Percentiles rank a stretch among this genome's conserved stretches.
phyloP scores from a whole-genome alignment of 352 stramenopile genomes.

The Globisporangium uncinulatum region DNA sequence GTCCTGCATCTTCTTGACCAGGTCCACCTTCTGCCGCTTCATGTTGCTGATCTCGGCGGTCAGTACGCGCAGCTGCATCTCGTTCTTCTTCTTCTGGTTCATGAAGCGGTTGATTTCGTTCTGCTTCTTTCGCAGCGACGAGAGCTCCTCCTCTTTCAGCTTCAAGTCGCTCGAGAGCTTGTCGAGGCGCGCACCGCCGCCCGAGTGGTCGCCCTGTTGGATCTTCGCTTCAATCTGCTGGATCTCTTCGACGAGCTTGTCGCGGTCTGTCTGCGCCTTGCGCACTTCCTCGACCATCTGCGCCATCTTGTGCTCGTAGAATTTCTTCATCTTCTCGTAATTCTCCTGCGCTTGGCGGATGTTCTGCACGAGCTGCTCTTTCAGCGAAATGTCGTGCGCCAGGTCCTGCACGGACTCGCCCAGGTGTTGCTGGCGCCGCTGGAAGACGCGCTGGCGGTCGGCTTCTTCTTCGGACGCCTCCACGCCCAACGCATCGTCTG shows the following conservation, averaged over 20 bases:
- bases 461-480: constrained; percentile 59
- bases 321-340: constrained; percentile 76
- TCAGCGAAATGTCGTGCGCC: constrained; percentile 79
- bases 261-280: constrained; percentile 51
- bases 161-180: constrained; percentile 77
- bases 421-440: constrained; percentile 71
- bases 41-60: constrained; percentile 81
- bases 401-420: constrained; percentile 78
- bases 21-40: constrained; percentile 87
- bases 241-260: constrained; percentile 75
- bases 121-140: constrained; percentile 71
- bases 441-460: constrained; percentile 77
- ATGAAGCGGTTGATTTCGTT: constrained; percentile 80
- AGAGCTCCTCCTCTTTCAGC: constrained; percentile 71
- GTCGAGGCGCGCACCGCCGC: constrained; percentile 43
- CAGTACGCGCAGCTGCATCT: constrained; percentile 76
- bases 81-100: constrained; percentile 83
- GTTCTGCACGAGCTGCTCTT: constrained; percentile 80
- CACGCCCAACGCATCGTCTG: constrained; percentile 23
- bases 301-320: constrained; percentile 81
- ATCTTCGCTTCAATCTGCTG: constrained; percentile 65
- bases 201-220: constrained; percentile 43
- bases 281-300: constrained; percentile 78
- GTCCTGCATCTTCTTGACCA: constrained; percentile 84
- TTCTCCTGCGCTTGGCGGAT: constrained; percentile 76